Evolutionary conservation across 2,329 filamentous ascomycete species (phyloP).

Genomic region (Venturiaceae sp.): DNA sequence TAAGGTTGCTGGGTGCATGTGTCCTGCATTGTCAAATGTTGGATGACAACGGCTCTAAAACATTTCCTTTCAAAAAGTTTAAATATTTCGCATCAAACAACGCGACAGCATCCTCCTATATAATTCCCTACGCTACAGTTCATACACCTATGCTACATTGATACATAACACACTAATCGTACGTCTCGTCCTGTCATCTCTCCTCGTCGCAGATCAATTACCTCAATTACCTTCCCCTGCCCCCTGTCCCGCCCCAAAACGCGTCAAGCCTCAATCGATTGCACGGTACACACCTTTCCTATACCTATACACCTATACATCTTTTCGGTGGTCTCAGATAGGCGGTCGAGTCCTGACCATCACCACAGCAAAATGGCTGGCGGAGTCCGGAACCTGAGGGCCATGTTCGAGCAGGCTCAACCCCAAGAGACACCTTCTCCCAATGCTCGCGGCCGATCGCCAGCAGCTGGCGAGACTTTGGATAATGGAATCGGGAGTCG

Average conservation of each 20-base stretch:
- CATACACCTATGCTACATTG: not conserved
- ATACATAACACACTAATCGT: not conserved
- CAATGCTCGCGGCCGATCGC: constrained; percentile 6
- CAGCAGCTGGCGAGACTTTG: constrained; percentile 1
- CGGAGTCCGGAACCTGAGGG: constrained; percentile 7
- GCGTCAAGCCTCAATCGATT: constrained; percentile 5
- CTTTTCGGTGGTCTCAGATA: not conserved
- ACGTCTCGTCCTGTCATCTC: not conserved
- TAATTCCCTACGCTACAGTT: no score
- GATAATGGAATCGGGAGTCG: not conserved
- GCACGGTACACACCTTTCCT: not conserved
- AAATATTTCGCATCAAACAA: not conserved
- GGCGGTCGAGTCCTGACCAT: not conserved
- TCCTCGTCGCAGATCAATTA: constrained; percentile 1
- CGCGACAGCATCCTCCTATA: not conserved
- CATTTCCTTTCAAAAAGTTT: not conserved
- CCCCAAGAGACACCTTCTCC: not conserved
- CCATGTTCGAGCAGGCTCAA: constrained; percentile 8
- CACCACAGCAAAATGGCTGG: not conserved
- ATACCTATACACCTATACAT: not conserved
- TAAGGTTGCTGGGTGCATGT: not conserved
- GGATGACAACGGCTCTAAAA: no score
- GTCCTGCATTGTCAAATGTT: no score
- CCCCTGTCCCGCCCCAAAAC: not conserved
- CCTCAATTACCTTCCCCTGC: not conserved